Evolutionary conservation across 73 alveolate genomes (phyloP).

Genomic region (Tetrahymena borealis): DNA sequence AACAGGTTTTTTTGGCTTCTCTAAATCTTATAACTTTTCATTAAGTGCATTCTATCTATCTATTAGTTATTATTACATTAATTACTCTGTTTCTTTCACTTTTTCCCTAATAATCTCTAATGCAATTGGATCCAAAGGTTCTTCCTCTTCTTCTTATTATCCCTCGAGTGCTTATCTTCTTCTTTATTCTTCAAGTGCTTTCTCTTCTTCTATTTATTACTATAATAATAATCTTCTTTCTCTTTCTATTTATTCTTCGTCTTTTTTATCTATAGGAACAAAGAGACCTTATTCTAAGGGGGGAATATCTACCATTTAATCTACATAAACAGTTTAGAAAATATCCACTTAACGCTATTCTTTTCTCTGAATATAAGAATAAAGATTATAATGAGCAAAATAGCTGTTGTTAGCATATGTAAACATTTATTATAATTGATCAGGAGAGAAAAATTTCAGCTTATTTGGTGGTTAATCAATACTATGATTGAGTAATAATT

Average conservation of each 20-base stretch:
- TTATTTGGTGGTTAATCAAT: not conserved
- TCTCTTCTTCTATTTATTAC: not conserved
- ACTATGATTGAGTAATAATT: not conserved
- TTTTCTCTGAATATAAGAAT: not conserved
- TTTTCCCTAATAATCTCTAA: not conserved
- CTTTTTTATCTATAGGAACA: not conserved
- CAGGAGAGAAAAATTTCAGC: not conserved
- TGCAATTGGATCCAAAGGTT: not conserved
- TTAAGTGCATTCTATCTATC: not conserved
- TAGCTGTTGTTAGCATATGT: not conserved
- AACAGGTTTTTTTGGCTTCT: not conserved
- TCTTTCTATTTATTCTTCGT: not conserved
- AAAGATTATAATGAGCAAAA: not conserved
- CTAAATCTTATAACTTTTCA: not conserved
- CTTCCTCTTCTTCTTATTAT: not conserved
- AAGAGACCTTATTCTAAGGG: not conserved
- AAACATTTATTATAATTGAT: not conserved
- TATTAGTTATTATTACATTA: not conserved
- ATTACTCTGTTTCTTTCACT: not conserved
- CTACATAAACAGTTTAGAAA: not conserved
- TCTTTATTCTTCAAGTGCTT: not conserved
- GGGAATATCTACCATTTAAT: not conserved
- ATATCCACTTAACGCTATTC: not conserved
- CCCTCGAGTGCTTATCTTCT: not conserved
- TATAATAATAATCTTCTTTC: not conserved